Percentiles rank a stretch among this genome's conserved stretches.
These are phyloP conservation scores for Drechmeria coniospora DNA, from an alignment of 2,329 filamentous ascomycete species.

Conservation along the genomic window DNA sequence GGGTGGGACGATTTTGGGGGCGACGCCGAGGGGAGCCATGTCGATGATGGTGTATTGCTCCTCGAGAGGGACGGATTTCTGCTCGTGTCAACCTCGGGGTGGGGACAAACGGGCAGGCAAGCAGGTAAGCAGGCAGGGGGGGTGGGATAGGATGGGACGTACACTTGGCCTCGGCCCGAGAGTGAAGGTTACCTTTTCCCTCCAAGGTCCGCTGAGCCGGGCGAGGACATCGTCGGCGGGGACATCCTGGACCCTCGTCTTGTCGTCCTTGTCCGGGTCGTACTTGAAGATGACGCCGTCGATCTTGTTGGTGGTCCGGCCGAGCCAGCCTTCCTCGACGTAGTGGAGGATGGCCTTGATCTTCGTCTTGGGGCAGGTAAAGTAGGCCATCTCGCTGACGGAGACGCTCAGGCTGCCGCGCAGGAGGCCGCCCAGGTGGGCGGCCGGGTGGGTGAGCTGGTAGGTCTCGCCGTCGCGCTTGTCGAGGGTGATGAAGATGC, in stretches of 20 bases:
- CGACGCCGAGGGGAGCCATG: conserved; percentile 65
- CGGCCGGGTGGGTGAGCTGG: conserved; percentile 86
- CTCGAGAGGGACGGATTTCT: conserved; percentile 32
- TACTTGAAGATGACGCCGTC: conserved; percentile 85
- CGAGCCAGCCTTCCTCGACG: conserved; percentile 86
- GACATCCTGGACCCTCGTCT: conserved; percentile 69
- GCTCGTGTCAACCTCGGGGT: too few species aligned
- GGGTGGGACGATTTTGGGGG: conserved; percentile 66
- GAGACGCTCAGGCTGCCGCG: conserved; percentile 78
- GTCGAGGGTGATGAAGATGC: conserved; percentile 83
- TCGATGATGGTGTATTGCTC: conserved; percentile 70
- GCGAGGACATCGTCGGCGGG: conserved; percentile 71
- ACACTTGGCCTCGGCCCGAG: conserved; percentile 46
- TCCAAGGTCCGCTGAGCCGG: conserved; percentile 75
- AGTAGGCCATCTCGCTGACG: conserved; percentile 76
- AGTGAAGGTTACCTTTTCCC: conserved; percentile 49
- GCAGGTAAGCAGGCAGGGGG: not conserved
- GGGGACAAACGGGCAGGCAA: conserved; percentile 3
- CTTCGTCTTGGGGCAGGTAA: conserved; percentile 79
- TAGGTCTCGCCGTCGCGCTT: conserved; percentile 78
- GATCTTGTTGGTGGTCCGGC: conserved; percentile 79
- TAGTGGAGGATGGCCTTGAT: conserved; percentile 90
- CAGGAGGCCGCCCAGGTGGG: conserved; percentile 76
- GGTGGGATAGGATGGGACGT: conserved; percentile 18
- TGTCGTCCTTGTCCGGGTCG: conserved; percentile 72